Evolutionary conservation across 108 stramenopile genomes (phyloP).

Genomic region (Skeletonema costatum): DNA sequence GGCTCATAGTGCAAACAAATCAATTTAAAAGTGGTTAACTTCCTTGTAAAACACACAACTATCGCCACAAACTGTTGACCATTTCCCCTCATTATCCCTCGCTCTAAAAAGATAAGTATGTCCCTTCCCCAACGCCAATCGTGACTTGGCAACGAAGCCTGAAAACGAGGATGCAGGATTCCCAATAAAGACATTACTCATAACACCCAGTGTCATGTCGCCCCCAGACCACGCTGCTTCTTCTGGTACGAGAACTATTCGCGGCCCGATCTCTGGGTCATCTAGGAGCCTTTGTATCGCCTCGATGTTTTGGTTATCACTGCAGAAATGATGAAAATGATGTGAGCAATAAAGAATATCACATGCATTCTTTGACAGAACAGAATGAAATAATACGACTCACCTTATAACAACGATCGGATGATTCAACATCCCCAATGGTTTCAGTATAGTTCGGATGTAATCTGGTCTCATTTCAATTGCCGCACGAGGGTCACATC

Average conservation of each 20-base stretch:
- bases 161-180: conserved; percentile 42
- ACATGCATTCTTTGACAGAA: too few relatives aligned
- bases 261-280: conserved; percentile 41
- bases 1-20: too few relatives aligned
- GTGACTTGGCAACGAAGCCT: conserved; percentile 45
- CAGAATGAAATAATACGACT: too few relatives aligned
- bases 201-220: conserved; percentile 30
- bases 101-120: conserved; percentile 33
- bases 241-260: conserved; percentile 20
- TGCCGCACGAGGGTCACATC: conserved; percentile 46
- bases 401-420: conserved; percentile 31
- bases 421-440: conserved; percentile 31
- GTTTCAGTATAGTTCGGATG: conserved; percentile 27
- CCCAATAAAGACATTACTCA: conserved; percentile 39
- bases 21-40: background rate
- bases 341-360: too few relatives aligned
- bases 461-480: conserved; percentile 49
- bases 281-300: conserved; percentile 10
- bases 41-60: conserved; percentile 33
- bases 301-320: conserved; percentile 19
- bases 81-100: conserved; percentile 9
- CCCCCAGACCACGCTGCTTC: conserved; percentile 38
- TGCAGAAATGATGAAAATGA: too few relatives aligned
- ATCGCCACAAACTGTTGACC: conserved; percentile 34
- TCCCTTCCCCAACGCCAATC: conserved; percentile 37